Evolutionary conservation across 202 grass and related monocot species (phyloP), one percentile per base, ranked within the genome.

Genomic region (Schoenoplectus triqueter): DNA sequence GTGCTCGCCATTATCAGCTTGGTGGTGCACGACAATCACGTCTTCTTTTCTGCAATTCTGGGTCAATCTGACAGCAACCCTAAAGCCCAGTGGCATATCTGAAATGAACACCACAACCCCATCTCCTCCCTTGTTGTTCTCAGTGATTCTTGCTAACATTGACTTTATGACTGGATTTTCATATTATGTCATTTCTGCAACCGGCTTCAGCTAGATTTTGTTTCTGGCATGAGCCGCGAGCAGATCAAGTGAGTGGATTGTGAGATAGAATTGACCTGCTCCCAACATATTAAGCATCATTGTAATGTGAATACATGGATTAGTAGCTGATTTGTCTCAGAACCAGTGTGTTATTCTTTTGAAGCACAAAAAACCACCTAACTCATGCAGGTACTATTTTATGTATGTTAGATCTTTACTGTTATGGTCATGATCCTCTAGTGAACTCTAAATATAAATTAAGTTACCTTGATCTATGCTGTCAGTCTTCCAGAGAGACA

Each of bases 131-230:
- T 72, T 91, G 66, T 82, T 89, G 84, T 90, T 92, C 85, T 91
- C 92, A 0, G 88, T 94, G 75, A 94, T 90, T 55, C 86, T 81
- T 0, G 88, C 83, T 5, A 94, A 89, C 79, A 86, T 84, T 1
- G 94, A 92, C 81, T 94, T 97, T 66, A 90, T 86, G 56, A 97
- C 92, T 20, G 94, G 89, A 68, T 94, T 97, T 6, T 92, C 95
- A 55, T 94, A 97, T 70, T 94, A 90, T 50, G 89, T 73, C 60
- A 93, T 92, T 81, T 97, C 92, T 3, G 92, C 87, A 21, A 92
- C 89, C 80, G 95, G 90, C 80, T 97, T 97, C 73, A 97, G 85
- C 95, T 86, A 97, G 84, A 97, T 87, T 64, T 90, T 91, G 75
- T 90, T 91, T 10, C 92, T 87, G 64, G 95, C 95, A 82, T 94